Base-by-base conservation (phyloP, 169 alveolate species). In the Babesia divergens region DNA sequence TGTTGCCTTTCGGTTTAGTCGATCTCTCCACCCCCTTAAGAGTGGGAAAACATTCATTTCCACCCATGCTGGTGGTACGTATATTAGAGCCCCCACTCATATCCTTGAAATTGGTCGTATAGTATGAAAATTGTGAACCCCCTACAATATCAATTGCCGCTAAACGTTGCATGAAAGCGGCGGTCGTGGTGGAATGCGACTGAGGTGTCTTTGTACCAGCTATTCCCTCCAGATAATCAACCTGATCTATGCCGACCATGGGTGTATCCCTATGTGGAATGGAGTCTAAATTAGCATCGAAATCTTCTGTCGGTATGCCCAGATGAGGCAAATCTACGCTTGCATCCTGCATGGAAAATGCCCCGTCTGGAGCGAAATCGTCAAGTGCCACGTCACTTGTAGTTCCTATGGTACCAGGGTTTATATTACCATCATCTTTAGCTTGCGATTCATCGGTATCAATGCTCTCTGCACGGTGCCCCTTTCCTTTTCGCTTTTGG, bases 81-180 rank as follows among this genome's bases (percentile, higher is more conserved):
- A 8, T 8, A 28, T 35, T 50, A 14, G 26, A 16, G 37, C 50
- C 51, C 20, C 50, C 66, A 28, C 51, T 62, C 3, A n/a, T 14
- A 20, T 44, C 35, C 38, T 44, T 43, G 11, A 44, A 16, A 29
- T 28, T 43, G 16, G 59, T 4, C 28, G 49, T 70, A n/a, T 70
- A 70, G 24, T 56, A 70, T 6, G 82, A 70, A 18, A 70, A 70
- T 49, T 70, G 55, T 1, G 82, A 56, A 8, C 74, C 82, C 26
- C 82, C 72, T 2, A 56, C 49, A 34, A 70, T 14, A 26, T 70
- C 82, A 3, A 70, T 55, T 28, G 31, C 70, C 7, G 51, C 60
- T 9, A 70, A 20, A 37, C 82, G 82, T 42, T 70, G 43, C 16
- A 13, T 70, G n/a, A 70, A 18, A 16, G 80, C 55, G 28, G 24